Evolutionary conservation across 352 stramenopile species (phyloP), one percentile per base, ranked within the genome.

Genomic region (Peronospora destructor): DNA sequence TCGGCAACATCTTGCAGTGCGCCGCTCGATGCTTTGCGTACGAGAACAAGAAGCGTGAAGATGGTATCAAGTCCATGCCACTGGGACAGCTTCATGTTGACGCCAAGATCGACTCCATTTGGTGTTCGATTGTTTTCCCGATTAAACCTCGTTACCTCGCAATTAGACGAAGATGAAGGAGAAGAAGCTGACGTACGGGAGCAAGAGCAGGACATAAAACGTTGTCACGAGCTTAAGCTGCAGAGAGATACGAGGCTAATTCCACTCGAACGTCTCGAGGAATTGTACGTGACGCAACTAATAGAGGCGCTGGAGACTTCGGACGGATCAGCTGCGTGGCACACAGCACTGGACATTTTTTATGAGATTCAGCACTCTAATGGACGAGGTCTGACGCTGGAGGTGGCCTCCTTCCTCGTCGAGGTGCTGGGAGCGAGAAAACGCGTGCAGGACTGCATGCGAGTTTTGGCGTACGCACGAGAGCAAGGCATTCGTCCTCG

Each of bases 401-500:
- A 72, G 19, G 56, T 90, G 3, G 71, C 76, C 4, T 84, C 76
- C 2, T 68, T 72, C 25, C 44, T 93, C 7, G 82, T 93, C 14
- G 73, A 85, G 26, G 59, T 83, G 16, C 59, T 91, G 19, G 64
- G 77, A 3, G 32, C 63, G 12, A 72, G 73, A 38, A 46, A 64
- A 26, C 57, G 67, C 11, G 53, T 72, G 10, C 33, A 60, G 12
- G 77, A 88, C 33, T 84, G 76, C 53, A 69, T 93, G 40, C 69
- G 76, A 0, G 64, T 83, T 44, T 57, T 93, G 37, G 69, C 72
- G 5, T 93, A 82, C 46, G 53, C 77, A 16, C 71, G 82, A 17
- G 64, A 83, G 14, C 64, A 87, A 36, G 74, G 77, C 37, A 46
- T 86, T n/a, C 79, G 81, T 3, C 79, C 82, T 13, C 79, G 77